Conservation (phyloP, 2,329 filamentous ascomycete species). For the Xylariaceae sp. region DNA sequence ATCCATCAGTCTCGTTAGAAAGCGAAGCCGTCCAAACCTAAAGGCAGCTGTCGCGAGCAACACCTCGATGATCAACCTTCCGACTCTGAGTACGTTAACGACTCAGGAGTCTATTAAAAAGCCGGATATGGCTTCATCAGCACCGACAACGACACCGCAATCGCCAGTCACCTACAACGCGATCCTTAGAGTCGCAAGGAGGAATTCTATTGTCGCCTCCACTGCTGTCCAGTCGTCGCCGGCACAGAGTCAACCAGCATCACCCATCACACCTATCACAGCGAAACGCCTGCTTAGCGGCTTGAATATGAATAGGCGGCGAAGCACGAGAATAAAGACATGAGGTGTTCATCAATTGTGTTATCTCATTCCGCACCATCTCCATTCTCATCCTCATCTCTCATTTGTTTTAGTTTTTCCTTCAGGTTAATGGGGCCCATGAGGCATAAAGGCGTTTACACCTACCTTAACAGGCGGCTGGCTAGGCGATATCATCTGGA, state of each 20-base stretch:
- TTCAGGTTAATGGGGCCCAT: slow-evolving; percentile 2
- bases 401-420: slow-evolving; percentile 19
- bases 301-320: slow-evolving; percentile 45
- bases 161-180: slow-evolving; percentile 55
- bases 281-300: slow-evolving; percentile 44
- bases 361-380: slow-evolving; percentile 1
- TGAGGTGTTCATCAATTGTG: slow-evolving; percentile 17
- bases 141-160: slow-evolving; percentile 32
- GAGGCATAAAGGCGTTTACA: slow-evolving; percentile 23
- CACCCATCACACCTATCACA: slow-evolving; percentile 17
- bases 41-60: slow-evolving; percentile 36
- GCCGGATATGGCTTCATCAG: slow-evolving; percentile 33
- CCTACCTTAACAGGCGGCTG: slow-evolving; percentile 8
- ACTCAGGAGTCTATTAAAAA: slow-evolving; percentile 43
- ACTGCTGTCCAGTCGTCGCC: slow-evolving; percentile 31
- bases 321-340: slow-evolving; percentile 46
- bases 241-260: slow-evolving; percentile 26
- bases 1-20: slow-evolving; percentile 60
- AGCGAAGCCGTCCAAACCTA: slow-evolving; percentile 59
- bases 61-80: slow-evolving; percentile 40
- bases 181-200: slow-evolving; percentile 52
- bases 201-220: slow-evolving; percentile 44
- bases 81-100: slow-evolving; percentile 29
- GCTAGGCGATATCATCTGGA: slow-evolving; percentile 18
- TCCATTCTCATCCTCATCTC: slow-evolving; percentile 14